Evolutionary conservation across 106 monocot genomes (phyloP).

Genomic region (Posidonia australis): DNA sequence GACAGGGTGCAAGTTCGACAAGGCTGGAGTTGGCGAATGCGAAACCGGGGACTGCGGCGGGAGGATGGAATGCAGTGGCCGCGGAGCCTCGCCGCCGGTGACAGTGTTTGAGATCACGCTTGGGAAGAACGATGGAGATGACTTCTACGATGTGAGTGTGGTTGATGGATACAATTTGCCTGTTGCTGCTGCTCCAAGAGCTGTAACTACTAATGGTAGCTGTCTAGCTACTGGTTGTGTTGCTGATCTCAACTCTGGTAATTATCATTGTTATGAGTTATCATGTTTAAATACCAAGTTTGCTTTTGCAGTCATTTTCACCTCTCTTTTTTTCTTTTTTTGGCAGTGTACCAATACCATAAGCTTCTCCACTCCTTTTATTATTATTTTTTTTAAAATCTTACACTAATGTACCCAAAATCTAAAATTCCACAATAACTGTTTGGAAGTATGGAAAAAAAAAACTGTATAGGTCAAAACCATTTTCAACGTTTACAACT

Average conservation of each 20-base stretch:
- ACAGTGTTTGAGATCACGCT: conserved; percentile 77
- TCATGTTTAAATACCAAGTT: neutral
- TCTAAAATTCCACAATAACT: too few species aligned
- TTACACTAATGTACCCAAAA: too few species aligned
- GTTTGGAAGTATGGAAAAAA: too few species aligned
- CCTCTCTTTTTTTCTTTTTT: too few species aligned
- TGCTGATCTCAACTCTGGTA: conserved; percentile 55
- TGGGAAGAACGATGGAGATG: conserved; percentile 27
- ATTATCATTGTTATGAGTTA: neutral
- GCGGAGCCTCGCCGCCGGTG: conserved; percentile 41
- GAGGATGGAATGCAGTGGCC: conserved; percentile 48
- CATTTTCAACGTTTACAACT: too few species aligned
- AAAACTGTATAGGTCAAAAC: too few species aligned
- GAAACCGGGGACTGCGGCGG: conserved; percentile 79
- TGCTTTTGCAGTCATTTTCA: too few species aligned
- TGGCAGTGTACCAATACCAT: too few species aligned
- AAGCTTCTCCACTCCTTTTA: too few species aligned
- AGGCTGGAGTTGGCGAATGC: conserved; percentile 34
- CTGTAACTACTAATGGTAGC: conserved; percentile 4
- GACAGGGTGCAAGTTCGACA: conserved; percentile 61
- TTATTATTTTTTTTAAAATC: too few species aligned
- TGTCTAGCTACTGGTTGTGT: conserved; percentile 62
- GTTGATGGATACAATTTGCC: conserved; percentile 78
- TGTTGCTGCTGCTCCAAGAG: conserved; percentile 28
- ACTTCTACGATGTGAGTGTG: conserved; percentile 56